Percentiles rank a stretch among this genome's conserved stretches.
Evolutionary conservation across 1,139 yeast species (phyloP).

Genomic region (Candida anutae): DNA sequence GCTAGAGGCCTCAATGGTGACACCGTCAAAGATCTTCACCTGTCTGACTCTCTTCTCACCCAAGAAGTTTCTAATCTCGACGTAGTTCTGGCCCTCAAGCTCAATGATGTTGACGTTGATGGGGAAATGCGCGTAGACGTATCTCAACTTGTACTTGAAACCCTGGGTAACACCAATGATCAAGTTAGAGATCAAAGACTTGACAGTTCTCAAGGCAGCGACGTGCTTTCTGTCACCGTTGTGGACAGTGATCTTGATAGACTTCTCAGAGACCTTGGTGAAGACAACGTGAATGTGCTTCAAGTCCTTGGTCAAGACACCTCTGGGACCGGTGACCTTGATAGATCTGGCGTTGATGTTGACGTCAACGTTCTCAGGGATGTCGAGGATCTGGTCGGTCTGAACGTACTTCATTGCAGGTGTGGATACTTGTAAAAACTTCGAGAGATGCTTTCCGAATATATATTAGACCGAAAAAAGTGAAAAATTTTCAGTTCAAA

Average conservation of each 20-base stretch:
- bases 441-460: constrained; percentile 1
- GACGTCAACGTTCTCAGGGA: constrained; percentile 94
- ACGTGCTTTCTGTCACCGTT: constrained; percentile 99
- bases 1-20: constrained; percentile 70
- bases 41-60: constrained; percentile 97
- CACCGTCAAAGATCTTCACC: constrained; percentile 84
- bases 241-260: constrained; percentile 87
- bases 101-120: constrained; percentile 89
- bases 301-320: constrained; percentile 84
- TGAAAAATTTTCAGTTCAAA: constrained; percentile 5
- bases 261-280: constrained; percentile 60
- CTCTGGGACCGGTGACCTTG: constrained; percentile 98
- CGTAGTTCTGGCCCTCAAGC: constrained; percentile 63
- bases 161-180: constrained; percentile 99
- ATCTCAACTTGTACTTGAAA: constrained; percentile 99
- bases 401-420: constrained; percentile 79
- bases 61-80: constrained; percentile 98
- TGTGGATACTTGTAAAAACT: no score
- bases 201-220: constrained; percentile 98
- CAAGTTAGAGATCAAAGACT: constrained; percentile 89
- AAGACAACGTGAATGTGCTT: constrained; percentile 95
- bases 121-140: constrained; percentile 99
- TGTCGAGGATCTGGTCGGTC: constrained; percentile 83
- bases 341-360: constrained; percentile 86
- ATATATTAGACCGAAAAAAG: constrained; percentile 1